phyloP scores from a whole-genome alignment of 306 rosid species.

The Cucumis cinereus region DNA sequence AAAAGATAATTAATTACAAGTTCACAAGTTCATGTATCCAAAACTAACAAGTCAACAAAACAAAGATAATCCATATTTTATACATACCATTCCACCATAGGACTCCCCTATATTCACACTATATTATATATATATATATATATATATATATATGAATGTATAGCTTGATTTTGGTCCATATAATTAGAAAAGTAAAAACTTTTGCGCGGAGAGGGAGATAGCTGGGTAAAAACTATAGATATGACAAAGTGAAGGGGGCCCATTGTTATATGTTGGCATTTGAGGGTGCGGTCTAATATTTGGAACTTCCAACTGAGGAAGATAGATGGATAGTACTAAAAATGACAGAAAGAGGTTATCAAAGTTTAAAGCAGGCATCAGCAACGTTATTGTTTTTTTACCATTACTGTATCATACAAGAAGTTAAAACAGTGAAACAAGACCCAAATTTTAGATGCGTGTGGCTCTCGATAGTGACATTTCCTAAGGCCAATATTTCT shows the following conservation, averaged over 20 bases:
- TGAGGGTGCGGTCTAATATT: neutral
- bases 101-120: too few species aligned
- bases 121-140: too few species aligned
- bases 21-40: too few species aligned
- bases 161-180: too few species aligned
- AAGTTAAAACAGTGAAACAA: neutral
- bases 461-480: neutral
- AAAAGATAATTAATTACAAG: too few species aligned
- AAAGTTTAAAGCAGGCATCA: neutral
- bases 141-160: too few species aligned
- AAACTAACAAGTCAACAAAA: too few species aligned
- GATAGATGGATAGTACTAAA: neutral
- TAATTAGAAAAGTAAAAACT: too few species aligned
- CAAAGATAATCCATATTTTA: too few species aligned
- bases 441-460: slow-evolving; percentile 3
- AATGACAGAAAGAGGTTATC: neutral
- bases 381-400: neutral
- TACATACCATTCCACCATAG: too few species aligned
- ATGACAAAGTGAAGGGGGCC: neutral
- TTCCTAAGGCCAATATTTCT: neutral
- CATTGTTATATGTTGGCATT: neutral
- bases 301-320: neutral
- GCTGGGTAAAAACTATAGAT: neutral
- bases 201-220: neutral
- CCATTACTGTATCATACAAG: neutral